A percentile compares a stretch with the other conserved stretches of the same genome.
phyloP scores from a whole-genome alignment of 805 yeast species.

The Tetrapisispora nanseiensis region DNA sequence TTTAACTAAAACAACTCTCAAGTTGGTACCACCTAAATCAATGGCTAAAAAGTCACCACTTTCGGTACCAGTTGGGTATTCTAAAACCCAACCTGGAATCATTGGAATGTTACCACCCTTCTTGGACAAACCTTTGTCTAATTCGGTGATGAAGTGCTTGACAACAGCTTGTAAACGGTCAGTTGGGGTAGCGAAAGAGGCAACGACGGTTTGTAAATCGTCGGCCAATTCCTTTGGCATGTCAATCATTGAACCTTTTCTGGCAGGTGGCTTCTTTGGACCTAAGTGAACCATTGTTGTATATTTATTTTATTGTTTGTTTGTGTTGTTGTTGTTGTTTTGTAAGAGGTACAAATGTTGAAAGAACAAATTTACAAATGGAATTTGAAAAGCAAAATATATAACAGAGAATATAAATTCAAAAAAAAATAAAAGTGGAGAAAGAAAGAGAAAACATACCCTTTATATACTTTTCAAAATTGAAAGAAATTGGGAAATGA shows the following conservation, averaged over 20 bases:
- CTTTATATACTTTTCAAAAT: conserved; percentile 1
- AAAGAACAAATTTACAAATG: not conserved
- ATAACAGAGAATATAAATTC: not conserved
- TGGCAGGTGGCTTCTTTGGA: conserved; percentile 72
- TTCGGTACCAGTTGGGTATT: conserved; percentile 86
- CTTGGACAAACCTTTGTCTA: conserved; percentile 68
- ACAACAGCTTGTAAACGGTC: conserved; percentile 56
- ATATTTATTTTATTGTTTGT: not conserved
- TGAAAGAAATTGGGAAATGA: not conserved
- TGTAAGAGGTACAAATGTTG: not conserved
- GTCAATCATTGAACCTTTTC: conserved; percentile 60
- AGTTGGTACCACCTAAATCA: conserved; percentile 95
- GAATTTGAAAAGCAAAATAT: not conserved
- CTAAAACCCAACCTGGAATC: conserved; percentile 96
- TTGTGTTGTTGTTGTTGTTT: not conserved
- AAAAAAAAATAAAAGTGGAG: not conserved
- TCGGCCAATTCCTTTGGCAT: conserved; percentile 50
- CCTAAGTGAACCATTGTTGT: conserved; percentile 69
- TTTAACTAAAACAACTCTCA: conserved; percentile 82
- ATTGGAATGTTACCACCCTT: conserved; percentile 85
- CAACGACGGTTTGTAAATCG: conserved; percentile 50
- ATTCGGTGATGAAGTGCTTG: conserved; percentile 66
- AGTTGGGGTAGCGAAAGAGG: conserved; percentile 50
- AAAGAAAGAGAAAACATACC: not conserved
- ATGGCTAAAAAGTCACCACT: conserved; percentile 84